Base-by-base conservation (phyloP, 2,329 filamentous ascomycete species). In the Teratosphaeria gauchensis region DNA sequence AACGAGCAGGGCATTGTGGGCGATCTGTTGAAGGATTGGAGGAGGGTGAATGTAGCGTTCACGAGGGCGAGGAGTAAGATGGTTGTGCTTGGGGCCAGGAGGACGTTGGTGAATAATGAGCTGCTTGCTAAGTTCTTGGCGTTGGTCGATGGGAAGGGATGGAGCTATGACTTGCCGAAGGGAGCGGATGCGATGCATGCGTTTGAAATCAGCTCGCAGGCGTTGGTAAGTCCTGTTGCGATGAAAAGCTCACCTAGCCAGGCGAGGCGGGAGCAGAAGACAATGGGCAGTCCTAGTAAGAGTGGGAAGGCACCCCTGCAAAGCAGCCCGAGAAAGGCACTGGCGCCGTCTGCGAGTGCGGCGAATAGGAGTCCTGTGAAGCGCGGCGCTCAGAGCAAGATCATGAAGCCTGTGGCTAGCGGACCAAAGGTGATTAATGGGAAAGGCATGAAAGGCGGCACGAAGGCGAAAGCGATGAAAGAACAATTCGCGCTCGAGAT, bases 21-120 rank as follows among this genome's bases (percentile, higher is more conserved):
- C 19, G 94, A 97, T 58, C 74, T 99, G 53, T 79, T 99, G 31
- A 89, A 88, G 61, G 94, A 99, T 73, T 95, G 91, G 88, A 80
- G 94, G 58, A 79, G 94, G 54, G 91, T 99, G 71, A 99, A 99
- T 67, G 94, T 99, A 3, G 94, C 94, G 0, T 89, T 99, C 63
- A 99, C 94, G 3, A 82, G 94, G 31, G 94, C 94, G 24, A 89
- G 92, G 71, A 94, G 88, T 0, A 99, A 99, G 76, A 77, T 99
- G 38, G 79, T 99, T 1, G 87, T 99, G 12, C 74, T 99, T 0
- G 94, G 94, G 9, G 95, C 89, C 72, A 83, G 84, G 69, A 80
- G 79, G 58, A 99, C 94, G 0, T 77, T 99, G n/a, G 75, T 76
- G 14, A 74, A 77, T 21, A 78, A 89, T 64, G 88, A 91, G 65